Evolutionary conservation across 768 basidiomycete genomes (phyloP).

Genomic region (Trametes villosa): DNA sequence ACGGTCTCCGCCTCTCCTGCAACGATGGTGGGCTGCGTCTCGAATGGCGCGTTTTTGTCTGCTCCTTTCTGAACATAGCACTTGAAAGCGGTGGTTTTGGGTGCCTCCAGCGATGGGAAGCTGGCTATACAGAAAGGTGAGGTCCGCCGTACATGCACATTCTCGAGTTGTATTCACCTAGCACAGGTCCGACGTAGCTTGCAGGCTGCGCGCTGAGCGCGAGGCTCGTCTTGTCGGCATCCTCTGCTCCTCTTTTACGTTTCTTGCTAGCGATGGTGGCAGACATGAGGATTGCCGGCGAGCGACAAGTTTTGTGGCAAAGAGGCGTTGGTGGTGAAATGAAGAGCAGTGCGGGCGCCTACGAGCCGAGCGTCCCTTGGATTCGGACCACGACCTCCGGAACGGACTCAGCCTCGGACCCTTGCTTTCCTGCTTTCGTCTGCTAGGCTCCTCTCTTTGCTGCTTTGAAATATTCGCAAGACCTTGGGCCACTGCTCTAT

Average conservation of each 20-base stretch:
- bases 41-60: constrained; percentile 46
- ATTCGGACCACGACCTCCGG: constrained; percentile 11
- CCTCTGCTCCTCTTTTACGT: constrained; percentile 50
- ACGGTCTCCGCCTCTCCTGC: constrained; percentile 85
- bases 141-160: neutral
- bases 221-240: constrained; percentile 41
- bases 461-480: too few species aligned
- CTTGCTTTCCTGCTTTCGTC: neutral
- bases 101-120: constrained; percentile 68
- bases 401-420: neutral
- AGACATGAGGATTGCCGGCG: constrained; percentile 13
- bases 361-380: constrained; percentile 12
- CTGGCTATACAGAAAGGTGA: constrained; percentile 44
- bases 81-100: constrained; percentile 61
- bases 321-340: neutral
- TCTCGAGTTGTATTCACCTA: constrained; percentile 44
- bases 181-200: constrained; percentile 51
- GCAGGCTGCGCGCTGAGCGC: constrained; percentile 40
- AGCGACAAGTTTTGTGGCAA: neutral
- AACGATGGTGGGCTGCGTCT: constrained; percentile 47
- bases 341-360: constrained; percentile 7
- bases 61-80: constrained; percentile 49
- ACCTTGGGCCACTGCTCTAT: too few species aligned
- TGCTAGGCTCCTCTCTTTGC: neutral
- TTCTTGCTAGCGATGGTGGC: constrained; percentile 36